Conservation (phyloP, 2,329 filamentous ascomycete genomes). For the Fusarium sp. region DNA sequence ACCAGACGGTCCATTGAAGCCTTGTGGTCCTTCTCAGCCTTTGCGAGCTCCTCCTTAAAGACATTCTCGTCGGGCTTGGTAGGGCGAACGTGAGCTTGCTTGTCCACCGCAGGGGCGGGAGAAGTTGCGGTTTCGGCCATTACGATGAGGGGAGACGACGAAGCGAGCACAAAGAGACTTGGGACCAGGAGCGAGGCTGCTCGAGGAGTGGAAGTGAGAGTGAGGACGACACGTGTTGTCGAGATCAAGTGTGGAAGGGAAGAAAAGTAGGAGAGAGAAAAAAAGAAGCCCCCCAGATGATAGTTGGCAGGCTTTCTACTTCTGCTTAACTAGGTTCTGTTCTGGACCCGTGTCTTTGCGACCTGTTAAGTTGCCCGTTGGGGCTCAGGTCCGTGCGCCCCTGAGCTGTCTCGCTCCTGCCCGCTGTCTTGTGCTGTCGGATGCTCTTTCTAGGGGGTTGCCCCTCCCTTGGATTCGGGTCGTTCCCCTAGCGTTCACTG, state of each 20-base stretch:
- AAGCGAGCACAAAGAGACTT: slow-evolving; percentile 30
- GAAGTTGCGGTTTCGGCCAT: slow-evolving; percentile 64
- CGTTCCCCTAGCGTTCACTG: slow-evolving; percentile 44
- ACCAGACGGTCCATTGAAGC: slow-evolving; percentile 76
- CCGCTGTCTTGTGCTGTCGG: slow-evolving; percentile 10
- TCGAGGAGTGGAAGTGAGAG: slow-evolving; percentile 32
- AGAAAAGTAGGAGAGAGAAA: slow-evolving; percentile 34
- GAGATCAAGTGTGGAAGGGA: slow-evolving; percentile 20
- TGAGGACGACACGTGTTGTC: slow-evolving; percentile 42
- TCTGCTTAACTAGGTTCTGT: slow-evolving; percentile 13
- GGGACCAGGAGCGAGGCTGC: slow-evolving; percentile 42
- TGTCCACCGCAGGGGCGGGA: slow-evolving; percentile 60
- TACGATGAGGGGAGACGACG: slow-evolving; percentile 52
- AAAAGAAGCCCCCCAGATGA: slow-evolving; percentile 34
- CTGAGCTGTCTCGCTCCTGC: slow-evolving; percentile 32
- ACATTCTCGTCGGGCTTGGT: slow-evolving; percentile 89
- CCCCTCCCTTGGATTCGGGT: slow-evolving; percentile 40
- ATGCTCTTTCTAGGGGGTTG: slow-evolving; percentile 23
- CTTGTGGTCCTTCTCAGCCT: slow-evolving; percentile 90
- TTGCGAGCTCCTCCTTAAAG: slow-evolving; percentile 84
- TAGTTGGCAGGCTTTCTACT: slow-evolving; percentile 40
- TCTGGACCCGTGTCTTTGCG: slow-evolving; percentile 51
- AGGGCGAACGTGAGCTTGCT: slow-evolving; percentile 71
- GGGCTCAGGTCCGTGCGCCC: slow-evolving; percentile 43
- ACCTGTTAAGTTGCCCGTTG: slow-evolving; percentile 44